Conservation (phyloP, 139 green algal species). For the Pycnococcus provasolii region DNA sequence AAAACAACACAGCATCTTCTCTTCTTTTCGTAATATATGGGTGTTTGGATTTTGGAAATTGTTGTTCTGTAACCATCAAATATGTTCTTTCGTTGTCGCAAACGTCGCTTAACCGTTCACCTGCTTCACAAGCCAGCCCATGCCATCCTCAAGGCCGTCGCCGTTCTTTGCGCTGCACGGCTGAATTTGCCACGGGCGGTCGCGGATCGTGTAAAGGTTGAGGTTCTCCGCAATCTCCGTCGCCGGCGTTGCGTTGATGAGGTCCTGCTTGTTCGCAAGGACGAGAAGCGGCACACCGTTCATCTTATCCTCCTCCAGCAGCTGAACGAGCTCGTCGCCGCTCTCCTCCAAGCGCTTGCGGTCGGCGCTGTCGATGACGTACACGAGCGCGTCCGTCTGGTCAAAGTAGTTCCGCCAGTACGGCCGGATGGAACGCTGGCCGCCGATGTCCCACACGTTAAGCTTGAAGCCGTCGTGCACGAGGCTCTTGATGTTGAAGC, state of each 20-base stretch:
- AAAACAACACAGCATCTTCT: too few relatives aligned
- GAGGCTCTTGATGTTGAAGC: slow-evolving; percentile 78
- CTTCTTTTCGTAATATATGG: too few relatives aligned
- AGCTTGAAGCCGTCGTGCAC: slow-evolving; percentile 68
- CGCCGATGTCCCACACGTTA: slow-evolving; percentile 75
- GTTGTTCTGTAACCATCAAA: too few relatives aligned
- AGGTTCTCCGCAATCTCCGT: slow-evolving; percentile 46
- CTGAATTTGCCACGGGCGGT: slow-evolving; percentile 69
- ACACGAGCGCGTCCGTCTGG: slow-evolving; percentile 59
- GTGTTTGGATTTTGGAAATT: too few relatives aligned
- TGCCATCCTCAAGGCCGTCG: slow-evolving; percentile 48
- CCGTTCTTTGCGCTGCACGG: slow-evolving; percentile 50
- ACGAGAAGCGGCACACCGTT: slow-evolving; percentile 54
- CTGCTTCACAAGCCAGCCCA: slow-evolving; percentile 64
- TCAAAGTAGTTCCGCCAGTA: slow-evolving; percentile 84
- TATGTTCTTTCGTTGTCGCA: too few relatives aligned
- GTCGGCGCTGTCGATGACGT: slow-evolving; percentile 69
- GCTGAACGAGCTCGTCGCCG: slow-evolving; percentile 26
- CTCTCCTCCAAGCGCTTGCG: slow-evolving; percentile 55
- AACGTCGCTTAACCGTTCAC: slow-evolving; percentile 19
- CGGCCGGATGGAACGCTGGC: slow-evolving; percentile 64
- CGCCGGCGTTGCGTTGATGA: slow-evolving; percentile 35
- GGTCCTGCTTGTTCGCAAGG: slow-evolving; percentile 73
- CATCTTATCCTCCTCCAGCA: slow-evolving; percentile 58
- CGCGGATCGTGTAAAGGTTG: slow-evolving; percentile 45